Evolutionary conservation across 2,329 filamentous ascomycete species (phyloP), one percentile per base, ranked within the genome.

Genomic region (Chrysoporthe austroafricana): DNA sequence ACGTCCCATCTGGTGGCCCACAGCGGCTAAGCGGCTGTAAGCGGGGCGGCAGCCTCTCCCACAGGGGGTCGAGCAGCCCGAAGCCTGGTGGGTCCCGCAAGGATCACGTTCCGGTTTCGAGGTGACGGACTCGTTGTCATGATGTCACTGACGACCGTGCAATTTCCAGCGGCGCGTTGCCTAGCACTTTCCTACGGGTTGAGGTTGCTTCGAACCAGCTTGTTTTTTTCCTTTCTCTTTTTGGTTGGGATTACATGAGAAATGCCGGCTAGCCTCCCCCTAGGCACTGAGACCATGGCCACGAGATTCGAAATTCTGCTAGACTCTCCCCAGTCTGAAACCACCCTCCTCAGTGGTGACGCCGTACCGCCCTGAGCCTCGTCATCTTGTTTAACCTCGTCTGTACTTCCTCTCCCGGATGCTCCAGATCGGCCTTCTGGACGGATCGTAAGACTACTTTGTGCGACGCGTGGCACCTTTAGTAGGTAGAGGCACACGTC

Each of bases 101-200:
- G 50, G 50, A 54, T 54, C 50, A 54, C 21, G 21, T 34, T 21
- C 50, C 21, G 32, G 13, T 54, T 54, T 54, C 50, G 50, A 26
- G 50, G 21, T 14, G 21, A 16, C 32, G 21, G 50, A 26, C 50
- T 34, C 50, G 14, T 21, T 21, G 6, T 8, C 50, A 54, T 54
- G 50, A 54, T 54, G 50, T 54, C 50, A 54, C 50, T 34, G 26
- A 54, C 21, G 50, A 26, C 26, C 50, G 26, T 54, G 21, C 50
- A 34, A 14, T 26, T 13, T 54, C 26, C 50, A 54, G 32, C 26
- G 50, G 50, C 26, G 50, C 50, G 50, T 34, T 52, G 21, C n/a
- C 4, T 14, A 52, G n/a, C 48, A 52, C 26, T 54, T 13, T 14
- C 21, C 6, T 54, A 34, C 50, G 50, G 16, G 2, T 54, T 13